These are phyloP conservation scores for Xylariaceae sp. DNA, from an alignment of 2,329 filamentous ascomycete species.

Conservation along the genomic window DNA sequence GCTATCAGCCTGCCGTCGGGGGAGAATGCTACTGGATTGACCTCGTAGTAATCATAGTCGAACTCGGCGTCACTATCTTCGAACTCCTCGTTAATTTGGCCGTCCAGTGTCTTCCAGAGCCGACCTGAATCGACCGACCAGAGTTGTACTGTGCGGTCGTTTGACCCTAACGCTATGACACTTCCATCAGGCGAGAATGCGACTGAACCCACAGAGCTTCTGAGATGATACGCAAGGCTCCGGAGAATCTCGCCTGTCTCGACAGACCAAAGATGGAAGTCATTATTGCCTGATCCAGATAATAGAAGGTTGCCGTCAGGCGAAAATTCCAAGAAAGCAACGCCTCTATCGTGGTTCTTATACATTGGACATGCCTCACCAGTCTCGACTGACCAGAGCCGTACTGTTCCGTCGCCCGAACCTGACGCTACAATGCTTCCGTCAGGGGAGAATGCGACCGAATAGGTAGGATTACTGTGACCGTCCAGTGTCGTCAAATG, in stretches of 20 bases:
- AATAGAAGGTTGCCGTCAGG: neutral
- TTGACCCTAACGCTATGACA: neutral
- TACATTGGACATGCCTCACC: too few relatives aligned
- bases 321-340: slow-evolving; percentile 1
- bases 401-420: neutral
- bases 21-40: too few relatives aligned
- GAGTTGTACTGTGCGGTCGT: neutral
- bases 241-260: neutral
- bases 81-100: too few relatives aligned
- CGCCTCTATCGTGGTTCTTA: too few relatives aligned
- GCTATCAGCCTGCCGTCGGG: slow-evolving; percentile 6
- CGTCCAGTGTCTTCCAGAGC: too few relatives aligned
- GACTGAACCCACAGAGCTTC: too few relatives aligned
- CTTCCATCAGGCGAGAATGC: slow-evolving; percentile 4
- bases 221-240: too few relatives aligned
- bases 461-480: neutral
- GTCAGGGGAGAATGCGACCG: slow-evolving; percentile 12
- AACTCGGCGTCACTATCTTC: too few relatives aligned
- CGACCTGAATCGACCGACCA: neutral
- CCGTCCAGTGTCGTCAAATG: slow-evolving; percentile 12
- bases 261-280: too few relatives aligned
- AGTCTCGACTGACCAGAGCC: slow-evolving; percentile 2
- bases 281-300: too few relatives aligned
- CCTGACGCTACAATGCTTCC: slow-evolving; percentile 4
- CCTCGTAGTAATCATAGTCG: too few relatives aligned